Evolutionary conservation across 495 filamentous ascomycete genomes (phyloP), one percentile per base, ranked within the genome.

Genomic region (Penicillium canescens): DNA sequence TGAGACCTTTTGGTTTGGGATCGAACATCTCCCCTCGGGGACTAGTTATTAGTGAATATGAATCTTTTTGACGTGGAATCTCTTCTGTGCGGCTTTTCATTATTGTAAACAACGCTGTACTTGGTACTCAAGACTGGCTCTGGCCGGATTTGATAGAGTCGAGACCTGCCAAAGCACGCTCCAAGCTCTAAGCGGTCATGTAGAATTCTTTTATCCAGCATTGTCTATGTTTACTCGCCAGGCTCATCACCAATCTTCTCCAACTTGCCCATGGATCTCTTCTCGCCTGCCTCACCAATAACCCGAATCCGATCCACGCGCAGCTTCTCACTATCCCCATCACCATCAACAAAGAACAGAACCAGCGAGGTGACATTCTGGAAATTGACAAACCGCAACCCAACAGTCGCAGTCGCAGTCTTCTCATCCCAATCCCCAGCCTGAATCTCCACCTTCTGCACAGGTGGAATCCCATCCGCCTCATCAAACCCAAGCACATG

Each of bases 401-500:
- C 75, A 16, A 98, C 75, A 63, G 83, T 91, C 10, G 89, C 92
- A 4, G 95, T 98, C 11, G 86, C 90, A 4, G 91, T 94, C 54
- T 84, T 82, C 46, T 67, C 53, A 71, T 96, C 92, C 94, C 94
- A 98, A 69, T 96, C 90, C 41, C 78, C 78, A 24, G 83, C 74
- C 54, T 83, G 74, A 18, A 98, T 77, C 60, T 80, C 82, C 55
- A 96, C 82, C 33, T 71, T 78, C 71, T 98, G 94, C 36, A 89
- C 92, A 3, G 89, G 76, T 14, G 82, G 71, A 46, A 89, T 84
- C 59, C 95, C 91, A 21, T 96, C 91, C 23, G 91, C 94, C 71
- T 98, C 95, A 56, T 98, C 92, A 69, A 98, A 98, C 2, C 91
- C 91, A 37, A 98, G 81, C 54, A 93, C 90, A 63, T 94, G 89